Percentiles rank a stretch among this genome's conserved stretches.
These are phyloP conservation scores for Salvia splendens DNA, from an alignment of 257 asterid genomes.

Conservation along the genomic window DNA sequence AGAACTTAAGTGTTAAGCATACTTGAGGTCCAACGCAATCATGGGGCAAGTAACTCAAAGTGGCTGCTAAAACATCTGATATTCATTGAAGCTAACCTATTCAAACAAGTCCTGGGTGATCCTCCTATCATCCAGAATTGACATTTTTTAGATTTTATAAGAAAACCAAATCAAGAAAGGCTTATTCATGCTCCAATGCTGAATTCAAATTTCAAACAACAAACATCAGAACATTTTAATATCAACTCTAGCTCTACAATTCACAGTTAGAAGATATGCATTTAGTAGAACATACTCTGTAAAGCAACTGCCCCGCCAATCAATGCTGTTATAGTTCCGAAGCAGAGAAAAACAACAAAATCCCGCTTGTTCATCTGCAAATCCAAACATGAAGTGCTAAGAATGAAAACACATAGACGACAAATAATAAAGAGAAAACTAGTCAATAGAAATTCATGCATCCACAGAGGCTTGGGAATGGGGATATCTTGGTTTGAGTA, in stretches of 20 bases:
- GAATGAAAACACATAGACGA: not conserved
- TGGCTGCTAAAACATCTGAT: constrained; percentile 16
- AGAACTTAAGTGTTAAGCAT: not conserved
- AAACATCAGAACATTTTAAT: not conserved
- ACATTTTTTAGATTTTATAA: not conserved
- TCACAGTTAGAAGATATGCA: constrained; percentile 30
- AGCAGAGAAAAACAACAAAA: constrained; percentile 68
- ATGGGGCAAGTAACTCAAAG: constrained; percentile 8
- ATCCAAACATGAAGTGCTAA: constrained; percentile 25
- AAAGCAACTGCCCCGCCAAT: constrained; percentile 58
- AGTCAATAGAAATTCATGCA: constrained; percentile 22
- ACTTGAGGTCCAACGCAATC: not conserved
- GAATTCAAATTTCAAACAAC: constrained; percentile 14
- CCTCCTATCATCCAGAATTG: too few species aligned
- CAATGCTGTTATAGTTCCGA: constrained; percentile 72
- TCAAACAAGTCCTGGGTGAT: not conserved
- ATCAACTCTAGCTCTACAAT: constrained; percentile 8
- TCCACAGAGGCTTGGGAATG: not conserved
- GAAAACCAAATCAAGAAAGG: constrained; percentile 14
- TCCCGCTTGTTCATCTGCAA: constrained; percentile 90
- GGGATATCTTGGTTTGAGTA: constrained; percentile 16
- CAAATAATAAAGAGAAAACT: constrained; percentile 16
- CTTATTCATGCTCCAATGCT: constrained; percentile 1
- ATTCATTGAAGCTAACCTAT: constrained; percentile 19
- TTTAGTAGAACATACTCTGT: constrained; percentile 62